Conservation (phyloP, 2,329 filamentous ascomycete species). For the Trichoderma endophyticum region DNA sequence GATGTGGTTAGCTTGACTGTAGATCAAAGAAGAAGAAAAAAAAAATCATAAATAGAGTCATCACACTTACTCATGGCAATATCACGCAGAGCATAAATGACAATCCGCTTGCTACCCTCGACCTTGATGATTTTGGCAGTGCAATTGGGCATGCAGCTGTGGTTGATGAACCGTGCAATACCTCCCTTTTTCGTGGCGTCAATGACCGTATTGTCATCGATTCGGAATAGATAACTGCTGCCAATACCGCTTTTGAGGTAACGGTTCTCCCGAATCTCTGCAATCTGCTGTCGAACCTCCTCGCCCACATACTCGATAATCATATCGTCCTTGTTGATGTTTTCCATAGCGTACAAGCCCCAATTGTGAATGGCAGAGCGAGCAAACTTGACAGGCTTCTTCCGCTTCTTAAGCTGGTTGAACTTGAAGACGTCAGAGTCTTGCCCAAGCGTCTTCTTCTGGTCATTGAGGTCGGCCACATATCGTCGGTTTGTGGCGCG, state of each 20-base stretch:
- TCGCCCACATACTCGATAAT: slow-evolving; percentile 99
- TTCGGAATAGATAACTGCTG: slow-evolving; percentile 95
- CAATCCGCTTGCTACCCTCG: slow-evolving; percentile 95
- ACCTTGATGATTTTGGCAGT: slow-evolving; percentile 99
- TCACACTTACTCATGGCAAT: slow-evolving; percentile 83
- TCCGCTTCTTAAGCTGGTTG: slow-evolving; percentile 98
- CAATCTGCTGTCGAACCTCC: slow-evolving; percentile 93
- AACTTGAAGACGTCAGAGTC: slow-evolving; percentile 93
- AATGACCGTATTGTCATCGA: slow-evolving; percentile 95
- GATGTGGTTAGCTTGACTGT: slow-evolving; percentile 25
- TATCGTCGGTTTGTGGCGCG: slow-evolving; percentile 94
- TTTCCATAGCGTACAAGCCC: slow-evolving; percentile 96
- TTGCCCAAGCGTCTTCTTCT: slow-evolving; percentile 78
- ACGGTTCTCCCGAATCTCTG: slow-evolving; percentile 87
- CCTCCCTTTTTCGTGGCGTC: slow-evolving; percentile 98
- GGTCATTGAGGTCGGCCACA: slow-evolving; percentile 90
- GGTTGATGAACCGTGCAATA: slow-evolving; percentile 97
- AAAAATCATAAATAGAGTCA: not conserved
- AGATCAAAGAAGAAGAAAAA: not conserved
- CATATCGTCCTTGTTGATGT: slow-evolving; percentile 96
- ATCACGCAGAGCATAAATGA: slow-evolving; percentile 95
- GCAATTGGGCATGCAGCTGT: slow-evolving; percentile 97
- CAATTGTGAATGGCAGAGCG: slow-evolving; percentile 98
- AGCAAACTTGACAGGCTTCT: slow-evolving; percentile 98
- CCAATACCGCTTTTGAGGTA: slow-evolving; percentile 97